Evolutionary conservation across 306 rosid genomes (phyloP).

Genomic region (Psophocarpus tetragonolobus): DNA sequence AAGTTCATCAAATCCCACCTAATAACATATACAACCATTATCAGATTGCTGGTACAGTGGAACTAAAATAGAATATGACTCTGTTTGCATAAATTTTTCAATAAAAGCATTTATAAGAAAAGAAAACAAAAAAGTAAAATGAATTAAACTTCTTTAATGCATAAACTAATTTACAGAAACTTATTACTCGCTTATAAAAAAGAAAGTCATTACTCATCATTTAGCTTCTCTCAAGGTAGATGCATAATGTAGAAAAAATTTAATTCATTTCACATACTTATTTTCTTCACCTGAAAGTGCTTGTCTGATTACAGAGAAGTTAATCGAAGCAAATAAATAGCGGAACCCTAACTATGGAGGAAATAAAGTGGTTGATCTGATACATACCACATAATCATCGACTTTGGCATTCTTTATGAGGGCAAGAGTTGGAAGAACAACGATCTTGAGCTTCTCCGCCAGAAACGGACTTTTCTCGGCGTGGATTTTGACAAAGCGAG

Average conservation of each 20-base stretch:
- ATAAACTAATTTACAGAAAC: too few species aligned
- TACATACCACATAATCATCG: constrained; percentile 92
- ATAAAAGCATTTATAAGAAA: too few species aligned
- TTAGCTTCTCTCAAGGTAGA: too few species aligned
- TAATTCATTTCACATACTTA: too few species aligned
- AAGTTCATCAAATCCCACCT: constrained; percentile 98
- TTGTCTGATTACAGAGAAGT: too few species aligned
- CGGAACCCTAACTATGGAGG: background rate
- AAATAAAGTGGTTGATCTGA: background rate
- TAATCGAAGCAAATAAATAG: background rate
- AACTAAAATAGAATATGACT: background rate
- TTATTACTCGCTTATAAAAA: too few species aligned
- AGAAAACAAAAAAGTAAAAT: too few species aligned
- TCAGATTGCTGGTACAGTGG: background rate
- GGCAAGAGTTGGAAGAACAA: constrained; percentile 93
- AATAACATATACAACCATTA: constrained; percentile 18
- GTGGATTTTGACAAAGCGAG: constrained; percentile 77
- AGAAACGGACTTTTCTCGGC: constrained; percentile 97
- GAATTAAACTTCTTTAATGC: too few species aligned
- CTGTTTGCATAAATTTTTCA: too few species aligned
- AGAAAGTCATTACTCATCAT: too few species aligned
- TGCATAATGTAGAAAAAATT: too few species aligned
- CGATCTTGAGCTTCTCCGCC: constrained; percentile 86
- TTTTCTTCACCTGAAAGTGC: too few species aligned
- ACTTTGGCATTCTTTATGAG: constrained; percentile 94